Evolutionary conservation across 768 basidiomycete genomes (phyloP), one percentile per base, ranked within the genome.

Genomic region (Kwoniella pini): DNA sequence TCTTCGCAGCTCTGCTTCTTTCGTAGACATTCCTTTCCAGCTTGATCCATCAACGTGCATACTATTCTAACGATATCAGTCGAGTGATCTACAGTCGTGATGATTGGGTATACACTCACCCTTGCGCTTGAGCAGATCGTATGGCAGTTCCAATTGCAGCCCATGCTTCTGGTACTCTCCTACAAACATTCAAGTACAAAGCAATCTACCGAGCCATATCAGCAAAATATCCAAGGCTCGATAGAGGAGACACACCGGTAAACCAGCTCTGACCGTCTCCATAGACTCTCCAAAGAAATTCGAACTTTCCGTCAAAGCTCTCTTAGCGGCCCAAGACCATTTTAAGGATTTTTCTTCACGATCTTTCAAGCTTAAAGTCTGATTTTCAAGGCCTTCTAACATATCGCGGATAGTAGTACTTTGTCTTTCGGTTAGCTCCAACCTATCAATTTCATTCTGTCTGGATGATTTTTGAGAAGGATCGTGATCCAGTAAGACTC

Each of bases 121-220:
- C 70, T 27, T 66, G 70, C 13, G 67, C 67, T 22, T 71, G 67
- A 10, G 64, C 61, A 19, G 60, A 53, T 30, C 67, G 31, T 22
- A 65, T 61, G 1, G 59, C 63, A 13, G 54, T 42, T 3, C 64
- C 62, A 15, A 71, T 58, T 3, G 63, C 49, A 2, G 57, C 61
- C 70, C 70, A 71, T 0, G 63, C 67, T 52, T 71, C 67, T 0
- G 64, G 55, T 17, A 64, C 64, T 24, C 67, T 26, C 4, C 70
- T 38, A 40, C 58, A 63, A 17, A 60, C 54, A 33, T 69, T 57
- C n/a, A 64, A 52, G 27, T 67, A 67, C 5, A 58, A 45, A 1
- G 70, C 54, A 39, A 71, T 48, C 60, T 69, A 36, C 10, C 38
- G 53, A 40, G 39, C 9, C 43, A 12, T 5, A 17, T 7, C 31